These are phyloP conservation scores for Russula brevipes DNA, from an alignment of 768 basidiomycete genomes.

Conservation along the genomic window DNA sequence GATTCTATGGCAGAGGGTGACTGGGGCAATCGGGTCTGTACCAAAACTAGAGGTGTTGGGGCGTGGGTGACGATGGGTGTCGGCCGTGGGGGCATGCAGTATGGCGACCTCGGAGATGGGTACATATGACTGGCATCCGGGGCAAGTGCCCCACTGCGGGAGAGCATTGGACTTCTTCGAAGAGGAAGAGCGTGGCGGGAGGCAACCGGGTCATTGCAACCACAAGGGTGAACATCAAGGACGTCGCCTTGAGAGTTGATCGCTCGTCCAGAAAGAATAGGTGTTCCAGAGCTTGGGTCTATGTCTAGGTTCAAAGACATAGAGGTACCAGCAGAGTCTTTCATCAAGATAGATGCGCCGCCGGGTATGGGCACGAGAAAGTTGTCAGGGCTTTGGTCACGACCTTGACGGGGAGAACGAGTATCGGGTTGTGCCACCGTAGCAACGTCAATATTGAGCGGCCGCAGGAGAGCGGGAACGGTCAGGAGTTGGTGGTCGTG, in stretches of 20 bases:
- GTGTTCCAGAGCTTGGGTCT: conserved; percentile 14
- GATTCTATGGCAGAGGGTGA: not conserved
- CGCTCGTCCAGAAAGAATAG: conserved; percentile 16
- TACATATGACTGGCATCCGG: not conserved
- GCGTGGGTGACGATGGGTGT: not conserved
- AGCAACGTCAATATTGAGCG: not conserved
- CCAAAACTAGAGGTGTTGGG: conserved; percentile 9
- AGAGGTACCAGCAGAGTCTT: conserved; percentile 4
- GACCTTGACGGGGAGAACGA: not conserved
- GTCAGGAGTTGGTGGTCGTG: not conserved
- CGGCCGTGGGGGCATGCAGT: not conserved
- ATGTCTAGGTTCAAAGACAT: conserved; percentile 18
- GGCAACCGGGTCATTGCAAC: conserved; percentile 8
- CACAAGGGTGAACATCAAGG: conserved; percentile 14
- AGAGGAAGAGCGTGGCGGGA: not conserved
- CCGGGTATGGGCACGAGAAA: conserved; percentile 7
- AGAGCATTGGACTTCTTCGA: not conserved
- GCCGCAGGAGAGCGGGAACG: not conserved
- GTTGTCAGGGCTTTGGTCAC: not conserved
- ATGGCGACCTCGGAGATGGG: not conserved
- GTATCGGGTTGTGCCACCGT: not conserved
- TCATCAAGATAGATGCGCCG: conserved; percentile 12
- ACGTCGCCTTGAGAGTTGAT: conserved; percentile 5
- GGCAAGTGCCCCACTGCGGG: not conserved
- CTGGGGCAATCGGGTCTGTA: not conserved